Percentiles rank a stretch among this genome's conserved stretches.
Evolutionary conservation across 169 alveolate species (phyloP).

Genomic region (Plasmodium blacklocki): DNA sequence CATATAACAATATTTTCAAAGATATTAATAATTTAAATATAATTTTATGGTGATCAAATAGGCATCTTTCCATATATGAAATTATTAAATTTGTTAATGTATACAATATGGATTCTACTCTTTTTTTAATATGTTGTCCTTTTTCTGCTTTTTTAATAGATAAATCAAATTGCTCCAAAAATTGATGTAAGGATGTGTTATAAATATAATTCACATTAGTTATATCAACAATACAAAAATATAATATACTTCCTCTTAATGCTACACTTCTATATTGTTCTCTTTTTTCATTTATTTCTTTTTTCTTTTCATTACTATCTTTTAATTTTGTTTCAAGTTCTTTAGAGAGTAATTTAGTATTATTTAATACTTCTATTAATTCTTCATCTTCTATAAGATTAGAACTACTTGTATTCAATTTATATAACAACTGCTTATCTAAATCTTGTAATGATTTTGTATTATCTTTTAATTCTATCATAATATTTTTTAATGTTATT

Average conservation of each 20-base stretch:
- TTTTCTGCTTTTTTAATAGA: slow-evolving; percentile 94
- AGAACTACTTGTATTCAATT: slow-evolving; percentile 94
- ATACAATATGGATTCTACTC: slow-evolving; percentile 86
- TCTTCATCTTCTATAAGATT: slow-evolving; percentile 96
- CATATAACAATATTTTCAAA: slow-evolving; percentile 93
- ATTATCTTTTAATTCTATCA: slow-evolving; percentile 93
- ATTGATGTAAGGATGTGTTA: slow-evolving; percentile 95
- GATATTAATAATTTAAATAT: slow-evolving; percentile 95
- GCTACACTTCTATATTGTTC: slow-evolving; percentile 97
- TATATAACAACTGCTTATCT: slow-evolving; percentile 93
- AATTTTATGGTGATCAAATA: slow-evolving; percentile 96
- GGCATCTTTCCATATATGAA: slow-evolving; percentile 96
- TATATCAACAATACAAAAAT: slow-evolving; percentile 95
- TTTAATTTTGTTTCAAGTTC: slow-evolving; percentile 93
- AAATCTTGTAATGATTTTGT: slow-evolving; percentile 93
- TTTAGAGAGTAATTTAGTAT: slow-evolving; percentile 93
- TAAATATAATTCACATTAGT: slow-evolving; percentile 96
- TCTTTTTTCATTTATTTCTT: slow-evolving; percentile 95
- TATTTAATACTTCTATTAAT: slow-evolving; percentile 94
- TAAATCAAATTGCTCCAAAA: slow-evolving; percentile 94
- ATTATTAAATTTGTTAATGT: slow-evolving; percentile 83
- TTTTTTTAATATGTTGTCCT: slow-evolving; percentile 93
- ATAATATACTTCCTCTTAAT: slow-evolving; percentile 95
- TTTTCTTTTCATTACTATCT: slow-evolving; percentile 86
- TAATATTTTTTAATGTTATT: slow-evolving; percentile 92